A percentile compares a stretch with the other conserved stretches of the same genome.
phyloP scores from a whole-genome alignment of 768 basidiomycete species.

The Scleroderma bovista region DNA sequence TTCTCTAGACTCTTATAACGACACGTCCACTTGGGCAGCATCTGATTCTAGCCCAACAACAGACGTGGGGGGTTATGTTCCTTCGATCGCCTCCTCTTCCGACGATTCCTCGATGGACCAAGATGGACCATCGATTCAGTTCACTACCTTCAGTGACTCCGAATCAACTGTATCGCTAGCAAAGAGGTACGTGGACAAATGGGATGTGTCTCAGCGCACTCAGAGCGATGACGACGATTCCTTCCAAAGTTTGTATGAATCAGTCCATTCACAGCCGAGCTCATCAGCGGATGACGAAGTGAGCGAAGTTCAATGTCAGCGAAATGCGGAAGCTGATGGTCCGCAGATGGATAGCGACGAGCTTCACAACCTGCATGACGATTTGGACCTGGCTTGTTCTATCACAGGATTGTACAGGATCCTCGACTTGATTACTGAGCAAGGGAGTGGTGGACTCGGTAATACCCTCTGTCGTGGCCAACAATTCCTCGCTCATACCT shows the following conservation, averaged over 20 bases:
- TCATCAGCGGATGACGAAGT: not conserved
- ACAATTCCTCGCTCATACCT: not conserved
- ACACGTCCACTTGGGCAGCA: not conserved
- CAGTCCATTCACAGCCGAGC: not conserved
- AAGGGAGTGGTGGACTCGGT: constrained; percentile 50
- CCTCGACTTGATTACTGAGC: constrained; percentile 48
- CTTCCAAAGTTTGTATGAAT: not conserved
- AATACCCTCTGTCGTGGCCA: not conserved
- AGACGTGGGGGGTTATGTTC: not conserved
- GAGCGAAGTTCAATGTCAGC: not conserved
- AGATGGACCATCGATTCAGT: not conserved
- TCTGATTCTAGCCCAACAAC: not conserved
- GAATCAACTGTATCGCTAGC: not conserved
- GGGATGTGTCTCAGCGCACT: not conserved
- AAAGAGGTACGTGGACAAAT: not conserved
- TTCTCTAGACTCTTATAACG: not conserved
- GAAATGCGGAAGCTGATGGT: not conserved
- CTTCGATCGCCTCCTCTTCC: not conserved
- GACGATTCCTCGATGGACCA: not conserved
- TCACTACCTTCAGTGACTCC: not conserved
- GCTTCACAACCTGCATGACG: constrained; percentile 2
- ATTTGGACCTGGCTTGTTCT: constrained; percentile 18
- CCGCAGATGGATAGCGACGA: not conserved
- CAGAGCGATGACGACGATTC: not conserved
- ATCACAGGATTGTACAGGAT: constrained; percentile 49